Evolutionary conservation across 495 filamentous ascomycete genomes (phyloP).

Genomic region (Astrocystis sublimbata): DNA sequence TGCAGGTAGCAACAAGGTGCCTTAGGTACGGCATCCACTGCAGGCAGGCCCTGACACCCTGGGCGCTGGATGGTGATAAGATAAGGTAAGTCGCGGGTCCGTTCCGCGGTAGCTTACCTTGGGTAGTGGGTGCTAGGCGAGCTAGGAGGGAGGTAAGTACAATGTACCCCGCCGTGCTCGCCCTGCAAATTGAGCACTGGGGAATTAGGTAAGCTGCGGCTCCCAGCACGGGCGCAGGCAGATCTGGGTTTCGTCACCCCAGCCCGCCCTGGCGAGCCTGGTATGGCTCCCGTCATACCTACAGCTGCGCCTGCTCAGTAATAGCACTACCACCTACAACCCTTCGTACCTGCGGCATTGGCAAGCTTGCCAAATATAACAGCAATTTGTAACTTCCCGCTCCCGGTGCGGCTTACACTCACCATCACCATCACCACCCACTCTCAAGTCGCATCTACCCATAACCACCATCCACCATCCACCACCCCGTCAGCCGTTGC

Average conservation of each 20-base stretch:
- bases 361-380: too few species aligned
- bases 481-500: not conserved
- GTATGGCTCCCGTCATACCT: not conserved
- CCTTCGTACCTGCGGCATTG: too few species aligned
- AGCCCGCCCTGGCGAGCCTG: not conserved
- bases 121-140: too few species aligned
- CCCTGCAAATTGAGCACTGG: too few species aligned
- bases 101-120: not conserved
- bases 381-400: not conserved
- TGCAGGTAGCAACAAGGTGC: too few species aligned
- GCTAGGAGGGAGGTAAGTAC: too few species aligned
- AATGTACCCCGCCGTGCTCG: not conserved
- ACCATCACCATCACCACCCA: not conserved
- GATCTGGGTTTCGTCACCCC: slow-evolving; percentile 21
- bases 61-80: slow-evolving; percentile 7
- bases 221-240: slow-evolving; percentile 5
- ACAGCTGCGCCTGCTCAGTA: not conserved
- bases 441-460: not conserved
- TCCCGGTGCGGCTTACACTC: too few species aligned
- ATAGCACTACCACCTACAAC: too few species aligned
- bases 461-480: not conserved
- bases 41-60: too few species aligned
- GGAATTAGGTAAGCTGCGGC: not conserved
- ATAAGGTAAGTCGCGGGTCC: not conserved
- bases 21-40: too few species aligned